These are phyloP conservation scores for Acidiella bohemica DNA, from an alignment of 495 filamentous ascomycete species.

Conservation along the genomic window DNA sequence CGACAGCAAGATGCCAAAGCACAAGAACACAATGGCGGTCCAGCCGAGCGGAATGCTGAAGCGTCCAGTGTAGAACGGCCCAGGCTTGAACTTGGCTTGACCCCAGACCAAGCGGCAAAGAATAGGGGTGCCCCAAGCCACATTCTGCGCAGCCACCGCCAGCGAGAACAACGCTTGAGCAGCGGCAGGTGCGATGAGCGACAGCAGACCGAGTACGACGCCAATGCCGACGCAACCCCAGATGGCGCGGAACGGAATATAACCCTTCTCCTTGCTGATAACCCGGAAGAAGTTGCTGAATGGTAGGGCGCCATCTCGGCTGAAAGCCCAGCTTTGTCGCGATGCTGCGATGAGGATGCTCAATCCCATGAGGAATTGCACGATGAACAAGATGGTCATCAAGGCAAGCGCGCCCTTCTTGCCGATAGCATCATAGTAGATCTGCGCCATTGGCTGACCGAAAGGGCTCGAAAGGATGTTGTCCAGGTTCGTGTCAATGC, in stretches of 20 bases:
- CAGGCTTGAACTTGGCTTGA: slow-evolving; percentile 45
- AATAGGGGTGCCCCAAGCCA: slow-evolving; percentile 53
- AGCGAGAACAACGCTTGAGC: slow-evolving; percentile 50
- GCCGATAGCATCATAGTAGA: slow-evolving; percentile 42
- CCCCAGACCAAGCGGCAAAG: slow-evolving; percentile 51
- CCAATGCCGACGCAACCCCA: slow-evolving; percentile 44
- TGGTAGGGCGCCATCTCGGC: slow-evolving; percentile 37
- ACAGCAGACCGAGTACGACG: slow-evolving; percentile 44
- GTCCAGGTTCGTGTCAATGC: slow-evolving; percentile 34
- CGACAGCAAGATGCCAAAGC: slow-evolving; percentile 41
- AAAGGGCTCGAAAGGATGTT: slow-evolving; percentile 30
- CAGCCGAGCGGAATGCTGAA: slow-evolving; percentile 42
- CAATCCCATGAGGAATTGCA: slow-evolving; percentile 41
- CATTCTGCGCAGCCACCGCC: slow-evolving; percentile 46
- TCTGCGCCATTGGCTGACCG: slow-evolving; percentile 44
- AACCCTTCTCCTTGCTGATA: slow-evolving; percentile 30
- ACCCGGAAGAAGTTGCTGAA: slow-evolving; percentile 24
- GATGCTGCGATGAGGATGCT: slow-evolving; percentile 29
- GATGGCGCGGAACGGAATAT: slow-evolving; percentile 47
- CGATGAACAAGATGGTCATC: slow-evolving; percentile 42
- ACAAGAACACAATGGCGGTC: slow-evolving; percentile 40
- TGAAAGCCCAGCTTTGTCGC: slow-evolving; percentile 42
- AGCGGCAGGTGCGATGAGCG: slow-evolving; percentile 44
- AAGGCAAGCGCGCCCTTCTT: slow-evolving; percentile 42
- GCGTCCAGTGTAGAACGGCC: slow-evolving; percentile 37